These are phyloP conservation scores for Coffea eugenioides DNA, from an alignment of 257 asterid genomes.

Conservation along the genomic window DNA sequence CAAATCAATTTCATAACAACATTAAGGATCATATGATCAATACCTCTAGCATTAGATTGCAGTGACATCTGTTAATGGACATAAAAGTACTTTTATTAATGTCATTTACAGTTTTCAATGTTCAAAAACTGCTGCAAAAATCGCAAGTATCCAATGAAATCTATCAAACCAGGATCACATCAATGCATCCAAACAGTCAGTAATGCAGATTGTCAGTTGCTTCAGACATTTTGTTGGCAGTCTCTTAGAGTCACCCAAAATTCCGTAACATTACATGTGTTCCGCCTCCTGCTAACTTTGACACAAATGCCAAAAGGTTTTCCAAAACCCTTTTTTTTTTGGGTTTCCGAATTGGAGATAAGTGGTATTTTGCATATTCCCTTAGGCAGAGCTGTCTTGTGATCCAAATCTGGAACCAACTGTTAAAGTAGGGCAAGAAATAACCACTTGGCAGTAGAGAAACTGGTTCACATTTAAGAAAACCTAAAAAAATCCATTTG, in stretches of 20 bases:
- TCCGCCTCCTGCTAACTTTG: neutral
- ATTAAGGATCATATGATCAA: neutral
- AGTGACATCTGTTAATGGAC: neutral
- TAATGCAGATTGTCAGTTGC: neutral
- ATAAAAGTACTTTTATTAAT: neutral
- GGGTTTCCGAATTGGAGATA: neutral
- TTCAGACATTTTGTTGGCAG: neutral
- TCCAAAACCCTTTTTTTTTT: neutral
- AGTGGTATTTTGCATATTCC: neutral
- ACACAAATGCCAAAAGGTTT: neutral
- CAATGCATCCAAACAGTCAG: too few species aligned
- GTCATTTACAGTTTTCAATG: neutral
- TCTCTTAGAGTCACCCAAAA: neutral
- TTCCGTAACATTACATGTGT: neutral
- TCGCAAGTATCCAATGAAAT: neutral
- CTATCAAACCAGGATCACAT: neutral
- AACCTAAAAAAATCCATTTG: neutral
- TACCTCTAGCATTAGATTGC: neutral
- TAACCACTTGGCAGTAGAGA: neutral
- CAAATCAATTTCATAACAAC: slow-evolving; percentile 2
- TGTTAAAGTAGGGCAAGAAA: neutral
- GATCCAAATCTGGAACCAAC: neutral
- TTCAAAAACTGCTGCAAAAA: neutral
- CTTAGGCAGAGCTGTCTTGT: neutral
- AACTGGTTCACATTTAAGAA: neutral